A percentile compares a stretch with the other conserved stretches of the same genome.
Evolutionary conservation across 2,329 filamentous ascomycete species (phyloP).

Genomic region (Fusarium ramigenum): DNA sequence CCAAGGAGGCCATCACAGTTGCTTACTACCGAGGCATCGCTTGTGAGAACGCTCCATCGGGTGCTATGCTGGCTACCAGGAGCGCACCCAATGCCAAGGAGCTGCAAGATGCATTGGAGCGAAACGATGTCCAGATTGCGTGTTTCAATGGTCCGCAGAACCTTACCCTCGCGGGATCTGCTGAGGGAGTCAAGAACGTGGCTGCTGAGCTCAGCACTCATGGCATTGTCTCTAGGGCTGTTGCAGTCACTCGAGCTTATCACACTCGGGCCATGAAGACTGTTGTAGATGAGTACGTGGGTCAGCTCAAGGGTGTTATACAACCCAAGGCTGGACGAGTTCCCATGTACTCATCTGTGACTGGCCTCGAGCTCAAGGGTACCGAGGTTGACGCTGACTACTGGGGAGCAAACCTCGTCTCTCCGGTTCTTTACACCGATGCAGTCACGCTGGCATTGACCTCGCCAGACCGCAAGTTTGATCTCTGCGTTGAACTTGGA

Average conservation of each 20-base stretch:
- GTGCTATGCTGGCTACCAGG: constrained; percentile 31
- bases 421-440: constrained; percentile 38
- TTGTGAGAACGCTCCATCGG: constrained; percentile 32
- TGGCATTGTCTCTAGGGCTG: constrained; percentile 29
- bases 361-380: constrained; percentile 24
- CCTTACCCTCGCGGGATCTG: constrained; percentile 32
- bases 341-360: constrained; percentile 37
- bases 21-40: constrained; percentile 36
- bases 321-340: constrained; percentile 24
- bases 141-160: constrained; percentile 40
- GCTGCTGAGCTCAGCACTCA: constrained; percentile 22
- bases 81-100: constrained; percentile 31
- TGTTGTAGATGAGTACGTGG: constrained; percentile 31
- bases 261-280: constrained; percentile 34
- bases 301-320: constrained; percentile 18
- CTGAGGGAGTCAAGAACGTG: constrained; percentile 30
- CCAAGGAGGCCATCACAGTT: constrained; percentile 32
- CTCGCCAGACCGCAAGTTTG: constrained; percentile 22
- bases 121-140: constrained; percentile 34
- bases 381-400: constrained; percentile 35
- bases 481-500: constrained; percentile 32
- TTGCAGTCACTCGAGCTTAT: constrained; percentile 35
- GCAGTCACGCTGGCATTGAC: constrained; percentile 34
- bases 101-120: constrained; percentile 26
- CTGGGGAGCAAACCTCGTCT: constrained; percentile 38